phyloP scores from a whole-genome alignment of 2,329 filamentous ascomycete genomes.

The Aspergillus sergii region DNA sequence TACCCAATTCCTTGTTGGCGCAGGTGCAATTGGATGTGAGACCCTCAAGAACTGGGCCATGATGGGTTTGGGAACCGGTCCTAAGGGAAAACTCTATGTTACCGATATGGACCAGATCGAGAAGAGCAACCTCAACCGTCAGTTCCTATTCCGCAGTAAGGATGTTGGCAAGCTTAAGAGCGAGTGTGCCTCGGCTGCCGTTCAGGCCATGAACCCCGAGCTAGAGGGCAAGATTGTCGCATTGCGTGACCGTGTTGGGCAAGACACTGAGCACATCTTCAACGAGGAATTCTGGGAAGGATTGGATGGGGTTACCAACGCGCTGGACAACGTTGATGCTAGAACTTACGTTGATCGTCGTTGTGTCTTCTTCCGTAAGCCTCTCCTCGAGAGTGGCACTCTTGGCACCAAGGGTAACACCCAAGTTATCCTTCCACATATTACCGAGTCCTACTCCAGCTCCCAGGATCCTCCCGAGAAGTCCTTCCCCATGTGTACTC shows the following conservation, averaged over 20 bases:
- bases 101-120: constrained; percentile 99
- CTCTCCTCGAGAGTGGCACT: constrained; percentile 92
- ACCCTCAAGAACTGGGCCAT: constrained; percentile 99
- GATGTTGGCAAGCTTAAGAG: constrained; percentile 98
- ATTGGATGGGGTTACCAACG: constrained; percentile 92
- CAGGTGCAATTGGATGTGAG: constrained; percentile 96
- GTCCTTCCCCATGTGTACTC: constrained; percentile 98
- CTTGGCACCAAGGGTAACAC: constrained; percentile 99
- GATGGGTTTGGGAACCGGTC: constrained; percentile 90
- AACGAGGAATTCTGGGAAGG: constrained; percentile 88
- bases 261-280: constrained; percentile 91
- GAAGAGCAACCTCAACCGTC: constrained; percentile 96
- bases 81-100: constrained; percentile 84
- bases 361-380: constrained; percentile 98
- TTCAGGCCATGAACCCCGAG: constrained; percentile 93
- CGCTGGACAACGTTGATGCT: constrained; percentile 95
- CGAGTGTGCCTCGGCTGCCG: constrained; percentile 86
- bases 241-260: constrained; percentile 84
- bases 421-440: constrained; percentile 85
- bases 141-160: constrained; percentile 91
- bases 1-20: constrained; percentile 91
- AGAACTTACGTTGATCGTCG: constrained; percentile 94
- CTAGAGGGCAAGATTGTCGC: constrained; percentile 82
- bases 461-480: constrained; percentile 98
- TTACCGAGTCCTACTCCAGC: constrained; percentile 96